A percentile compares a stretch with the other conserved stretches of the same genome.
phyloP scores from a whole-genome alignment of 805 yeast species.

The Schwanniomyces vanrijiae region DNA sequence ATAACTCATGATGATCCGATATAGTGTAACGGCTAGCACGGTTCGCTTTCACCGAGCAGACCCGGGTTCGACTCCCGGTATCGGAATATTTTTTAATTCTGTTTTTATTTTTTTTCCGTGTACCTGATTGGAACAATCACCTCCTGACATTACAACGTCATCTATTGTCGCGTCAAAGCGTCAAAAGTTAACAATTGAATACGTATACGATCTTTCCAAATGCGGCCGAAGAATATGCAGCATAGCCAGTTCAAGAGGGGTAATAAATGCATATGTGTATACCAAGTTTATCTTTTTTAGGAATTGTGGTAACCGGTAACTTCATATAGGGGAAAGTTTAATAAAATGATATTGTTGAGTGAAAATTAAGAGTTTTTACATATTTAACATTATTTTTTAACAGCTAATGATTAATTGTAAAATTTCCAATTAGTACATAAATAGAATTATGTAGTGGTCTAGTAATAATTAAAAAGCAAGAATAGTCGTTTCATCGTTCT shows the following conservation, averaged over 20 bases:
- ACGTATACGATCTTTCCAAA: not conserved
- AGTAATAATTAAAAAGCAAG: not conserved
- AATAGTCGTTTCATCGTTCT: not conserved
- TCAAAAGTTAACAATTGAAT: not conserved
- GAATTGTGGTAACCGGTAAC: not conserved
- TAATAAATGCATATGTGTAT: not conserved
- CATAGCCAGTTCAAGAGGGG: not conserved
- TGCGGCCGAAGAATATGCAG: not conserved
- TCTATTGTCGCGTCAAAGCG: not conserved
- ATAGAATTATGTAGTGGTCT: too few species aligned
- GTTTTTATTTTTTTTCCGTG: not conserved
- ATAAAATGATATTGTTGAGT: too few species aligned
- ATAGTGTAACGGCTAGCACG: constrained; percentile 56
- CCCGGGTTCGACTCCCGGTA: constrained; percentile 88
- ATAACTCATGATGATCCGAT: too few species aligned
- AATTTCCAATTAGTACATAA: too few species aligned
- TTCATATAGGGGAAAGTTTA: not conserved
- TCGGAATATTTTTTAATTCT: constrained; percentile 45
- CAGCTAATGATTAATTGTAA: not conserved
- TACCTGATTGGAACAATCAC: not conserved
- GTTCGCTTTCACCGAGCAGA: constrained; percentile 55
- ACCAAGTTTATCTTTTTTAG: not conserved
- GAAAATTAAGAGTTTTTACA: too few species aligned
- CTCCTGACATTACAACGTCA: too few species aligned
- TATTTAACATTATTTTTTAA: too few species aligned